Base-by-base conservation (phyloP, 208 protist genomes). In the Leishmania lainsoni region DNA sequence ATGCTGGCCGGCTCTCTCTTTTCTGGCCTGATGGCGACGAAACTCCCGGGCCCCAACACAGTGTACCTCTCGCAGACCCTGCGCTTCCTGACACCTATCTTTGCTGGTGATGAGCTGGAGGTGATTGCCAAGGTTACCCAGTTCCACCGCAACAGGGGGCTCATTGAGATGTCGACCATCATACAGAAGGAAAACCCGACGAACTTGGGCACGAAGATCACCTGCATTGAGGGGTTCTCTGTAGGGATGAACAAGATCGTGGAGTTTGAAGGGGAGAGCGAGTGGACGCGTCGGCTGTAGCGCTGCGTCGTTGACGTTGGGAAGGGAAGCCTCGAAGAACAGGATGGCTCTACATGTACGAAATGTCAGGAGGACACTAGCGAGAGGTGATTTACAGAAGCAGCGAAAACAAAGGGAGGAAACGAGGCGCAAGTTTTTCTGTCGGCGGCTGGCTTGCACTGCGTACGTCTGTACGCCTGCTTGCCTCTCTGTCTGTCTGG, bases 61-160 rank as follows among this genome's bases (percentile, higher is more conserved):
- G 87, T 98, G 39, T 98, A 97, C 73, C 68, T 98, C 26, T 95
- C 89, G n/a, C 96, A 98, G 78, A 91, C 84, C 48, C 83, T 97
- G 32, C 81, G 80, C 29, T 98, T 97, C 75, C 66, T 86, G 0
- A 87, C 87, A 12, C 96, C 96, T 17, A 80, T 97, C 14, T 93
- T 97, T 80, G 90, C 94, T 0, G 92, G 92, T 9, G 93, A 98
- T 59, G 89, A 94, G 58, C 84, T 98, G 20, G 88, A 92, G 68
- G 90, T 95, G 29, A 80, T 82, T 9, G 90, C 96, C 10, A 86
- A 89, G 69, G 84, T 97, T 10, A 92, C 81, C 1, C 86, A 95
- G 76, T 98, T 96, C 74, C 89, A 83, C 54, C 87, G 86, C 6
- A 83, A 66, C 54, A 92, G 87, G 48, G 89, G 90, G 16, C 81